phyloP scores from a whole-genome alignment of 495 filamentous ascomycete genomes.

The Sordaria brevicollis region DNA sequence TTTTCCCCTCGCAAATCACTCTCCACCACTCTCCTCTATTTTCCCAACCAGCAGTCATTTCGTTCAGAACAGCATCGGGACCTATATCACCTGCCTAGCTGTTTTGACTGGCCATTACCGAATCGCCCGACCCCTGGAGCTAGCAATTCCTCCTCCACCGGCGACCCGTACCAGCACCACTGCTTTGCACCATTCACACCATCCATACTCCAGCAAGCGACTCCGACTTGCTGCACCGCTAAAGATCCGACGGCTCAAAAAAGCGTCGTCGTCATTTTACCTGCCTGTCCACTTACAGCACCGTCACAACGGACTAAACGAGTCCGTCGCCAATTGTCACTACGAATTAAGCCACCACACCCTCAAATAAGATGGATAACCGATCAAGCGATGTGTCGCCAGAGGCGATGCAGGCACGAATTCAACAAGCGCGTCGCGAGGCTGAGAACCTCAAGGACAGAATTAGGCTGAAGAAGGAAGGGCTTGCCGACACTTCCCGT shows the following conservation, averaged over 20 bases:
- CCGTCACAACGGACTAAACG: conserved; percentile 11
- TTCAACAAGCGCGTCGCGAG: conserved; percentile 93
- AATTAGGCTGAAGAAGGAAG: conserved; percentile 99
- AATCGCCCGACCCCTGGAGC: conserved; percentile 22
- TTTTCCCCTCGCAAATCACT: conserved; percentile 4
- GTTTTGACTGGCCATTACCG: conserved; percentile 22
- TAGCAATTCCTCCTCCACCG: conserved; percentile 20
- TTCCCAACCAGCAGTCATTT: conserved; percentile 24
- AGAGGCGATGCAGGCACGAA: conserved; percentile 61
- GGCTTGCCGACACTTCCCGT: conserved; percentile 95
- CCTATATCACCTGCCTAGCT: conserved; percentile 14
- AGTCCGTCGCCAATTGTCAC: conserved; percentile 12
- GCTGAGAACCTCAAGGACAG: conserved; percentile 95
- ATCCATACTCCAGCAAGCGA: not conserved
- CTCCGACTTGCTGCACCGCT: not conserved
- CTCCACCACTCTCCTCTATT: conserved; percentile 20
- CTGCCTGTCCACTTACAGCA: conserved; percentile 17
- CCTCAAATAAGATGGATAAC: conserved; percentile 33
- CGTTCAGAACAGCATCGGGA: conserved; percentile 19
- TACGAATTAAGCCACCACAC: conserved; percentile 8
- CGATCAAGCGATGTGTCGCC: conserved; percentile 47
- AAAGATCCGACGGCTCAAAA: conserved; percentile 17
- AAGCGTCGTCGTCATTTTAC: conserved; percentile 6
- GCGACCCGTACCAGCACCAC: conserved; percentile 2
- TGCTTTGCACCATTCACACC: not conserved